These are phyloP conservation scores for Magnolia changhungtana DNA, from an alignment of 164 flowering plant species.

Conservation along the genomic window DNA sequence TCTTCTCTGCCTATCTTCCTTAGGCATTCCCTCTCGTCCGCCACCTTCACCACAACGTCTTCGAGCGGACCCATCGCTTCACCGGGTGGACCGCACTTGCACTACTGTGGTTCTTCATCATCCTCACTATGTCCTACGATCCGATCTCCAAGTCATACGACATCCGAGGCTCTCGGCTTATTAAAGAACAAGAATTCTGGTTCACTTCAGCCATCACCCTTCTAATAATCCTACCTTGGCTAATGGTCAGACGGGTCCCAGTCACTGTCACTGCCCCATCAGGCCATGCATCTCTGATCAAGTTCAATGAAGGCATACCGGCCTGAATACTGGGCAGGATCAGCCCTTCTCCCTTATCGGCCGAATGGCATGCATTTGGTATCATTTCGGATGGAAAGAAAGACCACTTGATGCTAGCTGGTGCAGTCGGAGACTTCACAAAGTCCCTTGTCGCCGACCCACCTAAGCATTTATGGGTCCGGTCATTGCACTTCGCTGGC, in stretches of 20 bases:
- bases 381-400: constrained; percentile 57
- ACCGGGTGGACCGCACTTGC: constrained; percentile 48
- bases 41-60: constrained; percentile 59
- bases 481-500: constrained; percentile 58
- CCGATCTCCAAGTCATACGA: constrained; percentile 33
- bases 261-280: constrained; percentile 45
- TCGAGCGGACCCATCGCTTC: constrained; percentile 56
- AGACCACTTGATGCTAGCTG: constrained; percentile 72
- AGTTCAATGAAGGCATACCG: constrained; percentile 54
- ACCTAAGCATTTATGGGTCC: constrained; percentile 63
- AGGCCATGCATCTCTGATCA: constrained; percentile 56
- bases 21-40: constrained; percentile 63
- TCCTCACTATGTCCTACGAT: constrained; percentile 38
- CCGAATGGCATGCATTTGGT: constrained; percentile 79
- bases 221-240: constrained; percentile 59
- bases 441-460: constrained; percentile 52
- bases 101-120: constrained; percentile 52
- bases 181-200: constrained; percentile 54
- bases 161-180: constrained; percentile 21
- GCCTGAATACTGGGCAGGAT: constrained; percentile 58
- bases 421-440: constrained; percentile 78
- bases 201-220: constrained; percentile 49
- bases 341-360: constrained; percentile 64
- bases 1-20: constrained; percentile 38
- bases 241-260: constrained; percentile 47